These are phyloP conservation scores for Penicillium oxalicum DNA, from an alignment of 2,329 filamentous ascomycete species.

Conservation along the genomic window DNA sequence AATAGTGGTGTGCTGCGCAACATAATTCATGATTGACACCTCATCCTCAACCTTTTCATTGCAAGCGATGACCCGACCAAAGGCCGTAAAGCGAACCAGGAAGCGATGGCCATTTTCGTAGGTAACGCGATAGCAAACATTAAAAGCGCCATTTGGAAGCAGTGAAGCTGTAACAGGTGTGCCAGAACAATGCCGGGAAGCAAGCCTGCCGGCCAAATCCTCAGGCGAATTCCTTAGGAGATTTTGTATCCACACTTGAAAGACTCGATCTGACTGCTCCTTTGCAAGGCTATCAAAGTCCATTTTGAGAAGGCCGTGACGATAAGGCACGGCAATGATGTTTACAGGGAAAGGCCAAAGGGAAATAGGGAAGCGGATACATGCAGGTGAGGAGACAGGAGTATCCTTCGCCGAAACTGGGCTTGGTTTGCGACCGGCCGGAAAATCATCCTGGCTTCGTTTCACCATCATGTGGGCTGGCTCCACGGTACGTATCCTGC, in stretches of 20 bases:
- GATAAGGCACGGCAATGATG: too few species aligned
- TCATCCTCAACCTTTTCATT: slow-evolving; percentile 27
- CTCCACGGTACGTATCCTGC: too few species aligned
- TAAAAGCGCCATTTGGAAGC: slow-evolving; percentile 27
- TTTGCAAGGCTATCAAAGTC: slow-evolving; percentile 22
- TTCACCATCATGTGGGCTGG: too few species aligned
- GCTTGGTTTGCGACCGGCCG: too few species aligned
- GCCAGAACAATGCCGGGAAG: slow-evolving; percentile 16
- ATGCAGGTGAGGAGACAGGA: too few species aligned
- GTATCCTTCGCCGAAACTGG: too few species aligned
- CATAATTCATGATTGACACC: slow-evolving; percentile 22
- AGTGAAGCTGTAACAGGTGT: slow-evolving; percentile 15
- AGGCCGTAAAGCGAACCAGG: slow-evolving; percentile 25
- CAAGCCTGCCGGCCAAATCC: slow-evolving; percentile 21
- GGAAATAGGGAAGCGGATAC: too few species aligned
- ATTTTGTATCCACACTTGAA: slow-evolving; percentile 21
- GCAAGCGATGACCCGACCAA: slow-evolving; percentile 23
- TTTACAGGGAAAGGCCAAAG: too few species aligned
- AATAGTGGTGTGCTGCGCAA: slow-evolving; percentile 21
- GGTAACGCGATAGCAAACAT: slow-evolving; percentile 27
- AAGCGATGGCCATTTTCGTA: slow-evolving; percentile 20
- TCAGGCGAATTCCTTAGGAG: slow-evolving; percentile 19
- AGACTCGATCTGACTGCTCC: slow-evolving; percentile 17
- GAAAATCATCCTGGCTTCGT: too few species aligned
- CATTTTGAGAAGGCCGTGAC: slow-evolving; percentile 8